Percentiles rank a stretch among this genome's conserved stretches.
Evolutionary conservation across 2,329 filamentous ascomycete genomes (phyloP).

Genomic region (Aspergillus amoenus): DNA sequence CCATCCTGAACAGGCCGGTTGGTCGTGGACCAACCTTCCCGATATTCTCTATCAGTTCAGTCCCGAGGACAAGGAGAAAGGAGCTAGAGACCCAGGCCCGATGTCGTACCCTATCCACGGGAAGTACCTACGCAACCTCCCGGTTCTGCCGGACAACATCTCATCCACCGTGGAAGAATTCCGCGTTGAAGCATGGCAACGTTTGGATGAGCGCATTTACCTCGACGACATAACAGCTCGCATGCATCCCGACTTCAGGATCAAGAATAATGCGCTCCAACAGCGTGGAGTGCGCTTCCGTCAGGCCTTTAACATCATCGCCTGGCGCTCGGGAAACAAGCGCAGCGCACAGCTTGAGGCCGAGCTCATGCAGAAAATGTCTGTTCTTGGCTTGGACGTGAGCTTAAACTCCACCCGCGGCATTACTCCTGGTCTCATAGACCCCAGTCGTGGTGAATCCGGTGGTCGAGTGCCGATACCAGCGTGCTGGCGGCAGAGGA

Average conservation of each 20-base stretch:
- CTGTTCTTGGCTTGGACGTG: slow-evolving; percentile 8
- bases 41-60: slow-evolving; percentile 25
- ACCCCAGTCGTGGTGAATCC: slow-evolving; percentile 18
- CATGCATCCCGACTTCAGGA: slow-evolving; percentile 23
- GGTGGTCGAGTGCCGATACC: slow-evolving; percentile 22
- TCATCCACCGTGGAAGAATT: slow-evolving; percentile 31
- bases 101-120: slow-evolving; percentile 17
- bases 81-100: neutral
- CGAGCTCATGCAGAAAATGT: slow-evolving; percentile 8
- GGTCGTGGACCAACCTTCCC: slow-evolving; percentile 24
- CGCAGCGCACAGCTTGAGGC: slow-evolving; percentile 16
- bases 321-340: slow-evolving; percentile 29
- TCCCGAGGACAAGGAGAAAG: slow-evolving; percentile 3
- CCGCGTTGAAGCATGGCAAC: slow-evolving; percentile 33
- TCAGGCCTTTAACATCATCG: slow-evolving; percentile 23
- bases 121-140: slow-evolving; percentile 17
- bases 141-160: slow-evolving; percentile 30
- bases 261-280: slow-evolving; percentile 27
- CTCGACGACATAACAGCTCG: slow-evolving; percentile 28
- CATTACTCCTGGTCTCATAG: slow-evolving; percentile 22
- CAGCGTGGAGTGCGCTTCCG: slow-evolving; percentile 29
- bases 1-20: slow-evolving; percentile 17
- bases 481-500: neutral
- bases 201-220: slow-evolving; percentile 28
- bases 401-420: slow-evolving; percentile 21